Base-by-base conservation (phyloP, 352 stramenopile species). In the Globisporangium uncinulatum region DNA sequence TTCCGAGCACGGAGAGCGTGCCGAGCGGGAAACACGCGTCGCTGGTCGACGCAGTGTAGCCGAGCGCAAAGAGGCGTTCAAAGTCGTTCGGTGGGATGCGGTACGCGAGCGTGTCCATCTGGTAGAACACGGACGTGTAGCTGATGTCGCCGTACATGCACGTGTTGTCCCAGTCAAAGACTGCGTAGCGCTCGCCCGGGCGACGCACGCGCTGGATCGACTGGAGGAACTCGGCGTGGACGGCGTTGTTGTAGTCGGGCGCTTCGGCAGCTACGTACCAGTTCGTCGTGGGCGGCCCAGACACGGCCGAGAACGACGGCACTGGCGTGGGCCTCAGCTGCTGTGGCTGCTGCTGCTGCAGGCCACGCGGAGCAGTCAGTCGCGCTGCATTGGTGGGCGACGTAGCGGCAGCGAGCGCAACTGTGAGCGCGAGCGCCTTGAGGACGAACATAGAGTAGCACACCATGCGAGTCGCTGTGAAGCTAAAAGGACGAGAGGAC, bases 131-230 rank as follows among this genome's bases (percentile, higher is more conserved):
- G 9, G 71, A 80, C 29, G 76, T 83, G 69, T 86, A 83, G 66
- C 71, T 82, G 53, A 86, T 84, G 63, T 86, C 73, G 44, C 76
- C 73, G 59, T 64, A 86, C 69, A 80, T 82, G 69, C 73, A 82
- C 59, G 76, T 86, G 65, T 83, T 83, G 58, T 86, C 76, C 76
- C 76, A 83, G 60, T 83, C 76, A 53, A 83, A 83, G 42, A 79
- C 66, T 24, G 65, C 71, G 59, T 82, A 86, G 32, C 65, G 67
- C 63, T 79, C 64, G n/a, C 73, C 65, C 10, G 65, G 42, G 6
- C 21, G 56, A 29, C 73, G 76, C 19, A 79, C 58, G 7, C 50
- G 59, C 21, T 54, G 59, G 29, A 83, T 48, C 43, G 71, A 73
- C 55, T 54, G 58, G 39, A 86, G 62, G 21, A 83, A 57, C 29